Evolutionary conservation across 1,139 yeast species (phyloP).

Genomic region (Tardiomyces depauwii): DNA sequence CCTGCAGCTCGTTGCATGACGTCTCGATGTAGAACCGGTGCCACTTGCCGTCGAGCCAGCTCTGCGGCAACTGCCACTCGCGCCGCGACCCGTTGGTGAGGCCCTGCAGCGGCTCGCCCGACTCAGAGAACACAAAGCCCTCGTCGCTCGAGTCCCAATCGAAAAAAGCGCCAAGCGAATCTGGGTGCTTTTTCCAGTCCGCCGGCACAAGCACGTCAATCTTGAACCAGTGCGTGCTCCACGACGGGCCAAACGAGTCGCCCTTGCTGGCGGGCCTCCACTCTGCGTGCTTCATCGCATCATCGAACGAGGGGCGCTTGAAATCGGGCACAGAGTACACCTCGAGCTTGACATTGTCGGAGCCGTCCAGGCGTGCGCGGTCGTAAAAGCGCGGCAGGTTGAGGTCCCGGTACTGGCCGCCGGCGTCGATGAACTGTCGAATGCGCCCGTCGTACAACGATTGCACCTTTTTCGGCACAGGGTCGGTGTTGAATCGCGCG

Average conservation of each 20-base stretch:
- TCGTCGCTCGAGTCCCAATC: slow-evolving; percentile 87
- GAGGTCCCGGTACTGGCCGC: slow-evolving; percentile 58
- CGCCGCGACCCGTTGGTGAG: slow-evolving; percentile 78
- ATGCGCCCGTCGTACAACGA: slow-evolving; percentile 66
- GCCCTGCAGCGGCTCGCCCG: slow-evolving; percentile 70
- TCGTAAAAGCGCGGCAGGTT: slow-evolving; percentile 82
- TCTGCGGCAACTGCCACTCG: slow-evolving; percentile 56
- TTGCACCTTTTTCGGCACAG: slow-evolving; percentile 76
- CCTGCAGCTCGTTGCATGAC: slow-evolving; percentile 93
- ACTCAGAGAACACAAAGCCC: slow-evolving; percentile 59
- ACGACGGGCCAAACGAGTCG: slow-evolving; percentile 82
- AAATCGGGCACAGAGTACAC: slow-evolving; percentile 61
- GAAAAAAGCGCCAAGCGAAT: slow-evolving; percentile 36
- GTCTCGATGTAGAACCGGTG: slow-evolving; percentile 68
- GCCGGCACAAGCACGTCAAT: slow-evolving; percentile 51
- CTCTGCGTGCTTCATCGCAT: slow-evolving; percentile 41
- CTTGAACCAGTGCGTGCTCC: slow-evolving; percentile 95
- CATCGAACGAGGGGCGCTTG: slow-evolving; percentile 63
- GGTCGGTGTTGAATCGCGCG: slow-evolving; percentile 43
- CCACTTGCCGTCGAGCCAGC: slow-evolving; percentile 35
- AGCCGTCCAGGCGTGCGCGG: slow-evolving; percentile 32
- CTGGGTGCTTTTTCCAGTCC: slow-evolving; percentile 32
- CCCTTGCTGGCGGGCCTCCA: slow-evolving; percentile 60
- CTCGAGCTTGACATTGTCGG: slow-evolving; percentile 37
- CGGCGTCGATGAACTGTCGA: slow-evolving; percentile 63